phyloP scores from a whole-genome alignment of 805 yeast species.

The Yamadazyma philogaea region DNA sequence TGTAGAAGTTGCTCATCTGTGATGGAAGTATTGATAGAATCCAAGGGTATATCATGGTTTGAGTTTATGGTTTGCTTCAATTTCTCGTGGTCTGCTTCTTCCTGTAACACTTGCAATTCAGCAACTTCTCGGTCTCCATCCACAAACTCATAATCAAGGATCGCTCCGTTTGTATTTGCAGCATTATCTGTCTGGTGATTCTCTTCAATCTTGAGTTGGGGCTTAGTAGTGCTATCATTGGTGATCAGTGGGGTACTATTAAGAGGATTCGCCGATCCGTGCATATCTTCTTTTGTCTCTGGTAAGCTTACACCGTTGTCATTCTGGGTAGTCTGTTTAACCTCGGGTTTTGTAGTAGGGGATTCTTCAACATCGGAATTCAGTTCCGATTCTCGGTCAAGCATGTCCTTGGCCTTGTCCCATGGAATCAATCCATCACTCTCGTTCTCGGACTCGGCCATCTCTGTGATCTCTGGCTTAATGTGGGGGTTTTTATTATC shows the following conservation, averaged over 20 bases:
- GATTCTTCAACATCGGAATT: not conserved
- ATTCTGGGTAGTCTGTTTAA: not conserved
- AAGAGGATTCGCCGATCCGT: not conserved
- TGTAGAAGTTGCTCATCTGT: conserved; percentile 49
- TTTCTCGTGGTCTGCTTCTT: conserved; percentile 66
- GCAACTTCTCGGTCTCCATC: conserved; percentile 76
- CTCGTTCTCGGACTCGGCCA: conserved; percentile 34
- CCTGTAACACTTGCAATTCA: conserved; percentile 59
- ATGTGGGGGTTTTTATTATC: conserved; percentile 13
- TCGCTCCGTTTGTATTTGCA: conserved; percentile 16
- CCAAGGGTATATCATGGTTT: conserved; percentile 12
- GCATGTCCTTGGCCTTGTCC: conserved; percentile 41
- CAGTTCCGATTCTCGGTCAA: conserved; percentile 16
- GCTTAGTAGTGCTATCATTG: too few species aligned
- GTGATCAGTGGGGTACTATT: too few species aligned
- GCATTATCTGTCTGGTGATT: not conserved
- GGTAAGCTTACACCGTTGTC: not conserved
- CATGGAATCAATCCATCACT: conserved; percentile 49
- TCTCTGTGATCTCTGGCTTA: not conserved
- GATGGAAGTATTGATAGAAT: conserved; percentile 33
- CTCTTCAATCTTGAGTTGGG: not conserved
- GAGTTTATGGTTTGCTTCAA: conserved; percentile 44
- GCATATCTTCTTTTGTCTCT: too few species aligned
- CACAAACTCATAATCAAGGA: conserved; percentile 62
- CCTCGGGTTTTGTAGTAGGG: not conserved